Evolutionary conservation across 73 alveolate genomes (phyloP), one percentile per base, ranked within the genome.

Genomic region (Blepharisma japonicum): DNA sequence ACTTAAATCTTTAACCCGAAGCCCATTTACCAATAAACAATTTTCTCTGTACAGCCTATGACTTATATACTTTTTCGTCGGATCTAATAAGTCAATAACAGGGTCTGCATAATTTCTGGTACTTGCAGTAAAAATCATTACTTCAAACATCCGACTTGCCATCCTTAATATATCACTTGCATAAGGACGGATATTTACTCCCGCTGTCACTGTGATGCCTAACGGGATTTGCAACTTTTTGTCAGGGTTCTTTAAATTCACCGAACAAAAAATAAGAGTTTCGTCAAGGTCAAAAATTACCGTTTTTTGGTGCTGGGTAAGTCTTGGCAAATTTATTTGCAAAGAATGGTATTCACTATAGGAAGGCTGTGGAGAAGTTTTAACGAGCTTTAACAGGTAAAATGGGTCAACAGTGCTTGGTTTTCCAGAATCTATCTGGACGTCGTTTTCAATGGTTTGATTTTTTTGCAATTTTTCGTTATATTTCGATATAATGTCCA

Each of bases 231-330:
- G 74, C 18, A 14, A 20, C 5, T 14, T 39, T 45, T 45, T 68
- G 23, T 53, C 51, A 42, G 68, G 54, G 32, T 77, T 84, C 4
- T 55, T 61, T 45, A 78, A 66, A 25, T 86, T 76, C 46, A 50
- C 45, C 46, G 83, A 68, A 46, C 89, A 80, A 66, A 83, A 85
- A 7, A 83, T 90, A 0, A 88, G 49, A 14, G 95, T 88, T 71
- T 88, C 95, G 67, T 88, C 95, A n/a, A 88, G 76, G 72, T 88
- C 95, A 71, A 88, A 74, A 45, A 88, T 84, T 6, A 88, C 47
- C 21, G 90, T 84, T 55, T 83, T 83, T 68, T 78, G 39, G 21
- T 81, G 45, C 42, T 56, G 79, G 61, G 39, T 42, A 9, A 20
- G 45, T 5, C 9, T 45, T 77, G 14, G 20, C n/a, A n/a, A 32